A percentile compares a stretch with the other conserved stretches of the same genome.
phyloP scores from a whole-genome alignment of 1,139 yeast species.

The Suhomyces coccinellae region DNA sequence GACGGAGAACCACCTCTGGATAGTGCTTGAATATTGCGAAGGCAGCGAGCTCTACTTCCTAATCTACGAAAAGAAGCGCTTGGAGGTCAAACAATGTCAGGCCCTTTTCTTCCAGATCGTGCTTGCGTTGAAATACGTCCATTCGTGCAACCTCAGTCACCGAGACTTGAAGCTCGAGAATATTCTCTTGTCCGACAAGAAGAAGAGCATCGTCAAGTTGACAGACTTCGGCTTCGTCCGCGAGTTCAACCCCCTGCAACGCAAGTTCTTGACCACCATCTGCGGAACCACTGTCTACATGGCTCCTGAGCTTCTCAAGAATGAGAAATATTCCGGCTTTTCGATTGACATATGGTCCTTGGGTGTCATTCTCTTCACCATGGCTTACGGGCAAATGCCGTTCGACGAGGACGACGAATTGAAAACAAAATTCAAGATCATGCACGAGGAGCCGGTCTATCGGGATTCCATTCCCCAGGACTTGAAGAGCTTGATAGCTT shows the following conservation, averaged over 20 bases:
- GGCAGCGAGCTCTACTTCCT: constrained; percentile 84
- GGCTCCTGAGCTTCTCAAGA: constrained; percentile 87
- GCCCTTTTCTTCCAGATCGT: constrained; percentile 73
- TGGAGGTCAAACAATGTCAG: constrained; percentile 56
- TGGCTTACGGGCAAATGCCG: constrained; percentile 87
- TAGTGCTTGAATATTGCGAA: constrained; percentile 87
- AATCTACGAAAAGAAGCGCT: constrained; percentile 56
- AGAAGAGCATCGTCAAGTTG: constrained; percentile 59
- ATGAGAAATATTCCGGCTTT: constrained; percentile 76
- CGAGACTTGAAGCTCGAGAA: constrained; percentile 89
- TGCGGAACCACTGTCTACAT: constrained; percentile 96
- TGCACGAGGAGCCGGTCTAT: constrained; percentile 64
- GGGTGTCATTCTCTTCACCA: constrained; percentile 89
- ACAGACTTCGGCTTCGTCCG: constrained; percentile 95
- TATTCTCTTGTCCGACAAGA: constrained; percentile 68
- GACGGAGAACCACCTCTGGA: constrained; percentile 79
- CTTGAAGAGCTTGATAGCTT: constrained; percentile 47
- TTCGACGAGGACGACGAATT: constrained; percentile 82
- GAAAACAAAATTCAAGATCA: constrained; percentile 59
- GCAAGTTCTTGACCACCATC: constrained; percentile 68
- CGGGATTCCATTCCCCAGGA: constrained; percentile 46
- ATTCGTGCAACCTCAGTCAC: constrained; percentile 79
- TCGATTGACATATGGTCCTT: constrained; percentile 89
- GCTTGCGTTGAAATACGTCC: constrained; percentile 84
- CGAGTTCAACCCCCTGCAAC: constrained; percentile 57